A percentile compares a stretch with the other conserved stretches of the same genome.
phyloP scores from a whole-genome alignment of 2,329 filamentous ascomycete species.

The Bertia moriformis region DNA sequence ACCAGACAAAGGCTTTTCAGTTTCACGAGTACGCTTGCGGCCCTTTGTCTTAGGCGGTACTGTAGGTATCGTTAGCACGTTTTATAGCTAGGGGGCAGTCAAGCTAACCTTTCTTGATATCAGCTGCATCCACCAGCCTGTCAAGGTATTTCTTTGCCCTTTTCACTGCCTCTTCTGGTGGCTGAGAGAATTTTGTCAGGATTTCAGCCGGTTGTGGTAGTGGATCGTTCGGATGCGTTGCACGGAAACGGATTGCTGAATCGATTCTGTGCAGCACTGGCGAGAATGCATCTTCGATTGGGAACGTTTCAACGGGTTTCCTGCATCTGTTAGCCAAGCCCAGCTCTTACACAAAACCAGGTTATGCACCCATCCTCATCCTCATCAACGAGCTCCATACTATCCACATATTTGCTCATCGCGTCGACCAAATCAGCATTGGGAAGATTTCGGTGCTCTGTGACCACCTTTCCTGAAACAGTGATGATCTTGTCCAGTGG shows the following conservation, averaged over 20 bases:
- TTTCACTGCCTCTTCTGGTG: slow-evolving; percentile 51
- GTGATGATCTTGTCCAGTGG: slow-evolving; percentile 78
- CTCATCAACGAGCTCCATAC: slow-evolving; percentile 70
- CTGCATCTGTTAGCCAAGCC: not conserved
- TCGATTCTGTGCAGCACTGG: slow-evolving; percentile 79
- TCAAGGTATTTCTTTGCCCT: slow-evolving; percentile 43
- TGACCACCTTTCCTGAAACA: slow-evolving; percentile 66
- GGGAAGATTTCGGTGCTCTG: slow-evolving; percentile 72
- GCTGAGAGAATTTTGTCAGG: slow-evolving; percentile 59
- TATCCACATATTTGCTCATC: slow-evolving; percentile 85
- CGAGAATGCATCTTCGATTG: slow-evolving; percentile 70
- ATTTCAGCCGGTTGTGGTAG: slow-evolving; percentile 47
- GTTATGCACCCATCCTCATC: slow-evolving; percentile 56
- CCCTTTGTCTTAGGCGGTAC: slow-evolving; percentile 70
- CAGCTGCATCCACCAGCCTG: slow-evolving; percentile 51
- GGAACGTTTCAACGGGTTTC: slow-evolving; percentile 51
- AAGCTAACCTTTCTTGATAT: slow-evolving; percentile 69
- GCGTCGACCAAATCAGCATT: slow-evolving; percentile 57
- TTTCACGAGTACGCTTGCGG: slow-evolving; percentile 46
- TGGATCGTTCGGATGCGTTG: slow-evolving; percentile 54
- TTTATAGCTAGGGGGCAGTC: too few species aligned
- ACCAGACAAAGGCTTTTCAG: slow-evolving; percentile 72
- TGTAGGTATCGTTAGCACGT: slow-evolving; percentile 18
- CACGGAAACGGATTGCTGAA: slow-evolving; percentile 70
- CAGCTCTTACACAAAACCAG: not conserved